These are phyloP conservation scores for Plasmodium ovale DNA, from an alignment of 169 alveolate genomes.

Conservation along the genomic window DNA sequence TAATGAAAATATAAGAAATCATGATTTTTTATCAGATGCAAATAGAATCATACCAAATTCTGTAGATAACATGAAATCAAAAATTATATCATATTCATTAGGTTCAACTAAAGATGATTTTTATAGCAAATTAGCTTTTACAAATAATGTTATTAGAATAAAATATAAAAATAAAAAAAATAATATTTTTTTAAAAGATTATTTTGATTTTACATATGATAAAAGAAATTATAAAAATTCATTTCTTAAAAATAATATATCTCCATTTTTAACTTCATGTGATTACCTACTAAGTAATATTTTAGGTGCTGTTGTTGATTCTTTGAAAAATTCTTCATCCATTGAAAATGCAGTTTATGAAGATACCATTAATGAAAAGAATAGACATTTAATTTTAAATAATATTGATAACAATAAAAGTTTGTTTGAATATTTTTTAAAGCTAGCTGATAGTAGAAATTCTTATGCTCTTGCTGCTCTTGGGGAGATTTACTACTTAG, in stretches of 20 bases:
- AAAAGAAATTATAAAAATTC: conserved; percentile 31
- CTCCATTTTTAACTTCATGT: conserved; percentile 68
- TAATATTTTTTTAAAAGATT: conserved; percentile 29
- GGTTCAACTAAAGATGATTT: conserved; percentile 73
- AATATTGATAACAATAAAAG: conserved; percentile 65
- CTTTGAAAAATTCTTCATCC: conserved; percentile 10
- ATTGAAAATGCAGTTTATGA: conserved; percentile 33
- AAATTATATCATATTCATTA: conserved; percentile 63
- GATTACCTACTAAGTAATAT: conserved; percentile 68
- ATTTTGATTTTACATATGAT: conserved; percentile 74
- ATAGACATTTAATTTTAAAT: conserved; percentile 60
- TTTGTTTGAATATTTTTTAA: conserved; percentile 77
- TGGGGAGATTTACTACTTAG: conserved; percentile 89
- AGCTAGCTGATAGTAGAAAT: conserved; percentile 76
- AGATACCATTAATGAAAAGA: conserved; percentile 20
- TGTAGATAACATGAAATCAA: conserved; percentile 48
- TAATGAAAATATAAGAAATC: conserved; percentile 10
- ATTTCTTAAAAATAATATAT: conserved; percentile 13
- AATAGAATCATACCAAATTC: conserved; percentile 30
- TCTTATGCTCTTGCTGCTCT: conserved; percentile 82
- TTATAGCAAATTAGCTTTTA: conserved; percentile 60
- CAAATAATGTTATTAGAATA: conserved; percentile 65
- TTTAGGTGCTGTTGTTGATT: conserved; percentile 56
- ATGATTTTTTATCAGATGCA: conserved; percentile 47
- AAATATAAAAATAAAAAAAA: conserved; percentile 51